phyloP scores from a whole-genome alignment of 371 early-diverging fungal species.

The Syncephalastrum contaminatum region DNA sequence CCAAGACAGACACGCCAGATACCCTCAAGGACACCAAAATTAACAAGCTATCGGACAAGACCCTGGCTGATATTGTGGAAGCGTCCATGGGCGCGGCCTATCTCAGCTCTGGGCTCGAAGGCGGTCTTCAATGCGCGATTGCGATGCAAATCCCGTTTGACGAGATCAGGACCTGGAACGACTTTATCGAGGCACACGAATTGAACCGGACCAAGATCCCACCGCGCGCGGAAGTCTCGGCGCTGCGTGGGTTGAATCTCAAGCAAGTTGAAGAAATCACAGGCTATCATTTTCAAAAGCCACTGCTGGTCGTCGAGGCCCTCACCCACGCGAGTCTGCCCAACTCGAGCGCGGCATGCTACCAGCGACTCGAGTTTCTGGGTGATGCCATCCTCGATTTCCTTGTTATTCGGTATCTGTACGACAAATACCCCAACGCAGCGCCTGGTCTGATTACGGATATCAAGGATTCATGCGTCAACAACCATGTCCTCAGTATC shows the following conservation, averaged over 20 bases:
- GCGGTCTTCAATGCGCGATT: conserved; percentile 63
- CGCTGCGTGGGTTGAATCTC: conserved; percentile 24
- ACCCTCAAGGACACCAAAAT: conserved; percentile 26
- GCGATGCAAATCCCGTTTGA: conserved; percentile 59
- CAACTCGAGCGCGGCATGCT: conserved; percentile 62
- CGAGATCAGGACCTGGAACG: conserved; percentile 51
- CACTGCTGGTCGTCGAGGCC: conserved; percentile 71
- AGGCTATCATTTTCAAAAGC: conserved; percentile 74
- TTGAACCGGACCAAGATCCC: conserved; percentile 26
- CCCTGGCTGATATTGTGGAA: conserved; percentile 89
- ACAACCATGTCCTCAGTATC: conserved; percentile 82
- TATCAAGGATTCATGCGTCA: conserved; percentile 84
- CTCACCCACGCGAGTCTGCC: conserved; percentile 82
- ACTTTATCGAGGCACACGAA: conserved; percentile 40
- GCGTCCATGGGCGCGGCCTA: conserved; percentile 85
- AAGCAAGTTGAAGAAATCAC: conserved; percentile 49
- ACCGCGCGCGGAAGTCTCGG: conserved; percentile 27
- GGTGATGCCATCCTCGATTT: conserved; percentile 94
- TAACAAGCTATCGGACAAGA: conserved; percentile 74
- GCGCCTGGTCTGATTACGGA: conserved; percentile 72
- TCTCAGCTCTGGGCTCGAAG: conserved; percentile 57
- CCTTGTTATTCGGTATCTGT: conserved; percentile 75
- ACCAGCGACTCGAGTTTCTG: conserved; percentile 92
- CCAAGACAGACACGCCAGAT: conserved; percentile 33
- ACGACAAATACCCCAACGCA: conserved; percentile 51